Base-by-base conservation (phyloP, 2,329 filamentous ascomycete genomes). In the Fusarium siculi region DNA sequence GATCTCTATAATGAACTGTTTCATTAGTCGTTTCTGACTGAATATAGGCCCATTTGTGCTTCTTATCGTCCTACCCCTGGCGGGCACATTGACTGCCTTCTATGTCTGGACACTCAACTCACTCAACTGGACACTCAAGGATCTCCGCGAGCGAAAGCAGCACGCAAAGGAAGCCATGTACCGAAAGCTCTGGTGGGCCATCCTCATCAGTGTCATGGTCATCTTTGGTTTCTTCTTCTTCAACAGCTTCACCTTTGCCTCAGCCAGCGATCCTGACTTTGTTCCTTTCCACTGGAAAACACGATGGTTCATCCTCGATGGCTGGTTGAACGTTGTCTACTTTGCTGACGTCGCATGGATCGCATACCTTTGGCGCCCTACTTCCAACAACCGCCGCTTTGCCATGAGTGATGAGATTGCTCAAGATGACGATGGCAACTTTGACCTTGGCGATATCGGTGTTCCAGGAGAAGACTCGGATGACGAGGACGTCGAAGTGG, bases 341-440 rank as follows among this genome's bases (percentile, higher is more conserved):
- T 90, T 99, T 72, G 93, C 93, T 67, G 96, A 99, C 79, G 94
- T 99, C 32, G 91, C 91, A 61, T 98, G 96, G 83, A 90, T 99
- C 74, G 95, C 96, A 28, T 99, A 98, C 82, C 88, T 99, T 59
- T 99, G 96, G 96, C 89, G 96, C 53, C 96, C 96, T 11, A 98
- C 96, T 28, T 95, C 93, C 58, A 98, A 99, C 84, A 99, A 99
- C 84, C 90, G 95, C 77, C 91, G 96, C 64, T 99, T 99, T 79
- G 96, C 96, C 71, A 99, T 99, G 96, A 97, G 94, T 84, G 96
- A 99, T 79, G 96, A 99, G 89, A 92, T 99, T 79, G 96, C 96
- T 6, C 96, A 98, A 88, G 96, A 99, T 78, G 96, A 99, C 77
- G 96, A 98, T 79, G 96, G 96, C 40, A 89, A 87, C 50, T 99